Base-by-base conservation (phyloP, 768 basidiomycete species). In the Leccinellum albellum region DNA sequence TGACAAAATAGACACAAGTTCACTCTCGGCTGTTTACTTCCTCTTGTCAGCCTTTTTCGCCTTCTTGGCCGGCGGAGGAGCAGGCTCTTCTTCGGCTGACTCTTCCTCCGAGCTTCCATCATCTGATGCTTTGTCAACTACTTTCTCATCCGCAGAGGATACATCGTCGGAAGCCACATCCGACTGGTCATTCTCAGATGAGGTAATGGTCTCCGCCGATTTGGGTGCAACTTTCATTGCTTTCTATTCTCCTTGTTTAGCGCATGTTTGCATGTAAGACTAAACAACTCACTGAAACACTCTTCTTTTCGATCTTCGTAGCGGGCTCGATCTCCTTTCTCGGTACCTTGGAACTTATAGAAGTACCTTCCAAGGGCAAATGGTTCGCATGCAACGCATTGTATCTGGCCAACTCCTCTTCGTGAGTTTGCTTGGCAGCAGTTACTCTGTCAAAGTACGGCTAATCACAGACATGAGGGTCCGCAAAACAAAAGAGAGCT, bases 381-480 rank as follows among this genome's bases (percentile, higher is more conserved):
- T 81, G 77, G 53, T 79, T 78, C 13, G 75, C 76, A 7, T 80
- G 75, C 54, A 76, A 75, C 31, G 79, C 81, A 52, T 87, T 86
- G 66, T 89, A 90, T 8, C 80, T 82, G 42, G 77, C 79, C 69
- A 90, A 85, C 47, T 86, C 80, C 32, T 76, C 75, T 9, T 83
- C 78, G 66, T 88, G 93, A 35, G 77, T 74, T 57, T 79, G 77
- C 68, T 89, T 90, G n/a, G 83, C 84, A 35, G 68, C 76, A 13
- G 74, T 75, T 64, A 85, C 84, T 37, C 78, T 55, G 52, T 70
- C 65, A 46, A 72, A 73, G 55, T 66, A 72, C 12, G 72, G 72
- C 70, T 72, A 46, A 28, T 56, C 29, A 6, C 48, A 7, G 50
- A 23, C 6, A 26, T 60, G 31, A 60, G 51, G 17, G 20, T 6